A percentile compares a stretch with the other conserved stretches of the same genome.
These are phyloP conservation scores for Fusarium nelsonii DNA, from an alignment of 2,329 filamentous ascomycete species.

Conservation along the genomic window DNA sequence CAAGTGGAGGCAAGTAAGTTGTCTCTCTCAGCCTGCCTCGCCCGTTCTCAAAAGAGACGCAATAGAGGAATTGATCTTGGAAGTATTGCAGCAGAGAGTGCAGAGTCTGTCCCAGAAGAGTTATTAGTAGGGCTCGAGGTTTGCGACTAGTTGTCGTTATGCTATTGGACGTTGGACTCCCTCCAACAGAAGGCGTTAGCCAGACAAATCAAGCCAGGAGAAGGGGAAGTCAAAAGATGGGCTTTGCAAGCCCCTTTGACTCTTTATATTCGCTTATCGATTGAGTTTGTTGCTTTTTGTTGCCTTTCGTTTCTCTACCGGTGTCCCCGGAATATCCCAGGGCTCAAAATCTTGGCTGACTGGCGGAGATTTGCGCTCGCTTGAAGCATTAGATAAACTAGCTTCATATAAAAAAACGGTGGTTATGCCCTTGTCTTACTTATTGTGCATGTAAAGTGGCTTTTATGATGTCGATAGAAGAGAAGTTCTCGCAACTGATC, in stretches of 20 bases:
- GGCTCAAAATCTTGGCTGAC: conserved; percentile 29
- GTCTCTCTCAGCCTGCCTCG: conserved; percentile 25
- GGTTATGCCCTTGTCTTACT: conserved; percentile 12
- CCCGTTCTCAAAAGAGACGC: conserved; percentile 5
- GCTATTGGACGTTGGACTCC: conserved; percentile 13
- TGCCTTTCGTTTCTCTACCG: conserved; percentile 11
- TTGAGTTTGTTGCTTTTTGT: conserved; percentile 20
- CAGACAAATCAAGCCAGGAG: conserved; percentile 4
- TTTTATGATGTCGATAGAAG: conserved; percentile 14
- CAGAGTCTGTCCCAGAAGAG: conserved; percentile 5
- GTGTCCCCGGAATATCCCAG: conserved; percentile 27
- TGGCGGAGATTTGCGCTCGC: conserved; percentile 43
- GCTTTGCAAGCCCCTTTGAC: conserved; percentile 13
- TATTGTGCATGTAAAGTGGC: not conserved
- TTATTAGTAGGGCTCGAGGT: conserved; percentile 3
- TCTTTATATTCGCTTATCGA: conserved; percentile 11
- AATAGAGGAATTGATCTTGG: conserved; percentile 1
- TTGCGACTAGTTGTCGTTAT: conserved; percentile 26
- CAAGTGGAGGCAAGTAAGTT: conserved; percentile 12
- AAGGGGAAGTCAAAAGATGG: conserved; percentile 1
- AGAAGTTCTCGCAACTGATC: not conserved
- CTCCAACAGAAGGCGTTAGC: conserved; percentile 1
- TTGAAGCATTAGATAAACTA: conserved; percentile 34
- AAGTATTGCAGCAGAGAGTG: not conserved
- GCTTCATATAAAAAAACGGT: conserved; percentile 31